Conservation (phyloP, 345 rosid species). For the Populus pruinosa region DNA sequence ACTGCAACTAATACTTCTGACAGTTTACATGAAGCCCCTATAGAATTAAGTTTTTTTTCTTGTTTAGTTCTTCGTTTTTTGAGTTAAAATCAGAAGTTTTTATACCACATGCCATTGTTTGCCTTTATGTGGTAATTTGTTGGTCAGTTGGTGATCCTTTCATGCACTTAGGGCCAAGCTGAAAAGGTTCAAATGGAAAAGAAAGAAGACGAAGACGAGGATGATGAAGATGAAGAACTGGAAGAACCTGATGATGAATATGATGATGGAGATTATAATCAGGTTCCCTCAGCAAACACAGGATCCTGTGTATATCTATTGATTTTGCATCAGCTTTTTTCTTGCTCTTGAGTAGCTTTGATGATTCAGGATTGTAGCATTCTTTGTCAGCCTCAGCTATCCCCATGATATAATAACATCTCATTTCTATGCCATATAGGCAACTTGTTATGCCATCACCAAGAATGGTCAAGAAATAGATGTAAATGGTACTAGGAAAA, state of each 20-base stretch:
- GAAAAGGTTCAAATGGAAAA: slow-evolving; percentile 38
- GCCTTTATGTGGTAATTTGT: not conserved
- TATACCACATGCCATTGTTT: not conserved
- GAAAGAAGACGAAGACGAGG: slow-evolving; percentile 36
- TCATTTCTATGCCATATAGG: slow-evolving; percentile 1
- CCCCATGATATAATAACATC: not conserved
- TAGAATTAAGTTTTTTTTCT: not conserved
- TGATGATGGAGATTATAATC: slow-evolving; percentile 52
- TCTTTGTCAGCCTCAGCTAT: not conserved
- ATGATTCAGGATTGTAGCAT: not conserved
- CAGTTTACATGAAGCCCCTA: not conserved
- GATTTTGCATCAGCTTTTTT: not conserved
- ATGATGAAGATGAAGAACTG: slow-evolving; percentile 24
- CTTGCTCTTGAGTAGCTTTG: not conserved
- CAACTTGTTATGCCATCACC: not conserved
- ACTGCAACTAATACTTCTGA: not conserved
- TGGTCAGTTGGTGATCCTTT: not conserved
- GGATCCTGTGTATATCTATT: not conserved
- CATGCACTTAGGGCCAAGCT: slow-evolving; percentile 28
- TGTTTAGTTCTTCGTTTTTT: not conserved
- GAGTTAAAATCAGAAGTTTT: not conserved
- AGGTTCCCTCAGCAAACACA: slow-evolving; percentile 26
- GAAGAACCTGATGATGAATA: slow-evolving; percentile 35
- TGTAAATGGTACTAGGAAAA: not conserved
- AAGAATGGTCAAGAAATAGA: not conserved